Evolutionary conservation across 495 filamentous ascomycete species (phyloP).

Genomic region (Chaetomium cochliodes): DNA sequence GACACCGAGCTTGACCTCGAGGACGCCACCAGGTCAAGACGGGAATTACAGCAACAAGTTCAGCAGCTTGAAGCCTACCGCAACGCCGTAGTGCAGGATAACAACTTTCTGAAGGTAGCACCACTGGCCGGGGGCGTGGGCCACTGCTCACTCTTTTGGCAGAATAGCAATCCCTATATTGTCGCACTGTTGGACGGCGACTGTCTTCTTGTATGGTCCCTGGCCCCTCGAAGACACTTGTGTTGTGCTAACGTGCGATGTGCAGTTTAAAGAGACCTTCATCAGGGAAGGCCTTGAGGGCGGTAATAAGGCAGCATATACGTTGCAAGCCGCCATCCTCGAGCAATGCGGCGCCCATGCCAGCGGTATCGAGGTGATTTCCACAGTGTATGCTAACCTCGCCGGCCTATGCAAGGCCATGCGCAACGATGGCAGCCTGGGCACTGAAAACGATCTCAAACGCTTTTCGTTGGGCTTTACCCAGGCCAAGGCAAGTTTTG

Average conservation of each 20-base stretch:
- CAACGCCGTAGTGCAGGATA: slow-evolving; percentile 32
- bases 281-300: slow-evolving; percentile 65
- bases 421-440: slow-evolving; percentile 56
- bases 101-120: slow-evolving; percentile 35
- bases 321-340: slow-evolving; percentile 58
- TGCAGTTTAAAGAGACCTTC: slow-evolving; percentile 64
- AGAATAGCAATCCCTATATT: slow-evolving; percentile 72
- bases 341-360: slow-evolving; percentile 44
- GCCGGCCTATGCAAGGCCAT: slow-evolving; percentile 61
- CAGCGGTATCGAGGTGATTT: slow-evolving; percentile 59
- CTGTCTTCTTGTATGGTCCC: slow-evolving; percentile 60
- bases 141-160: neutral
- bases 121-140: neutral
- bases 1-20: slow-evolving; percentile 47
- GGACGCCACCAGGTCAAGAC: slow-evolving; percentile 39
- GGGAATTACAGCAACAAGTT: slow-evolving; percentile 47
- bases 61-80: slow-evolving; percentile 34
- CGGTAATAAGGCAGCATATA: slow-evolving; percentile 66
- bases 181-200: slow-evolving; percentile 76
- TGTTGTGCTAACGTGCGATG: slow-evolving; percentile 13
- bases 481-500: slow-evolving; percentile 64
- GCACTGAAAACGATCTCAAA: slow-evolving; percentile 52
- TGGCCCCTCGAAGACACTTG: slow-evolving; percentile 4
- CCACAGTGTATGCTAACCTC: slow-evolving; percentile 68
- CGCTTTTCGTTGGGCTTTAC: slow-evolving; percentile 78